Evolutionary conservation across 768 basidiomycete genomes (phyloP), one percentile per base, ranked within the genome.

Genomic region (Plicaturopsis crispa): DNA sequence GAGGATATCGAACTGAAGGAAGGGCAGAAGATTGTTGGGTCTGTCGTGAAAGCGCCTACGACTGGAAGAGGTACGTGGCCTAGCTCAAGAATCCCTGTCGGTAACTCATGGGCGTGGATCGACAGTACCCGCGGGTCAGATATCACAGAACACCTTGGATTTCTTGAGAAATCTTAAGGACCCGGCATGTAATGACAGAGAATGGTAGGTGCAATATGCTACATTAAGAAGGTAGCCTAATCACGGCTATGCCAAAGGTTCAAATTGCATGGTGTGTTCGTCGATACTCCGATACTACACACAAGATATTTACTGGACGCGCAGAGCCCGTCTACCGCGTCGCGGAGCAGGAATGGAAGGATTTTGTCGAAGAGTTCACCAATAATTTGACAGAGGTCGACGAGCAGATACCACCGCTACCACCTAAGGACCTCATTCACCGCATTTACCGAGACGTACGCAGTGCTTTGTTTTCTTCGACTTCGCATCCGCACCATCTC

Each of bases 381-480:
- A 66, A 75, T 8, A 57, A 75, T 20, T 65, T 94, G 12, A 66
- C 70, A 20, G 80, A 80, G 32, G 78, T 77, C 1, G 94, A 99
- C 55, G 62, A 75, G 13, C 78, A 96, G 50, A 74, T 98, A 0
- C 94, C 96, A 0, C 79, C 75, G 6, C 65, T 98, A 2, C 96
- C 96, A 0, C 76, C 88, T 0, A 93, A 91, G 51, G 94, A 99
- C 48, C 72, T 94, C 17, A 78, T 87, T 39, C 88, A 98, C 57
- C 70, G 94, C 12, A 92, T 97, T 28, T 94, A 96, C 54, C 80
- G 93, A 32, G 94, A 97, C 56, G 87, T 85, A 35, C 26, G 73
- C 57, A 17, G 4, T 24, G 7, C 26, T 21, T 24, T n/a, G 32
- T 31, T 32, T 23, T 35, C 18, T 19, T 18, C 28, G 16, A 23